phyloP scores from a whole-genome alignment of 371 early-diverging fungal genomes.

The Cokeromyces recurvatus region DNA sequence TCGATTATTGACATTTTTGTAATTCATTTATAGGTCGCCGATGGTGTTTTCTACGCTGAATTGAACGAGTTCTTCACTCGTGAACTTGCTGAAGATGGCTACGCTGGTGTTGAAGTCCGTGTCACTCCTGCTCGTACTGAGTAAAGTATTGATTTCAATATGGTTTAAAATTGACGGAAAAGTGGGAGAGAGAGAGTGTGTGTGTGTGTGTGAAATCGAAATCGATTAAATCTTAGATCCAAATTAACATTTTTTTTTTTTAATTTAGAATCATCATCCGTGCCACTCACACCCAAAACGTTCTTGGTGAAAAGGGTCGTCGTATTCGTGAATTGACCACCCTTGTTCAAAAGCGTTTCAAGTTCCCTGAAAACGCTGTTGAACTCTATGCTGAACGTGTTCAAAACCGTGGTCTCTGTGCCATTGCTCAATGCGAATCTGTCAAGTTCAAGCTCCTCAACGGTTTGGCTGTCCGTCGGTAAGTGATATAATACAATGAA shows the following conservation, averaged over 20 bases:
- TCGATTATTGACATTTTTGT: neutral
- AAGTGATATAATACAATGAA: constrained; percentile 4
- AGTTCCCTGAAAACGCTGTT: constrained; percentile 96
- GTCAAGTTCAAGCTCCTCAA: constrained; percentile 97
- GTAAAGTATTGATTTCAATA: constrained; percentile 29
- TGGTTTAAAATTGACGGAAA: neutral
- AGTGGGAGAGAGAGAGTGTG: neutral
- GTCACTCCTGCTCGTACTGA: constrained; percentile 98
- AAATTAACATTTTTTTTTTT: no score
- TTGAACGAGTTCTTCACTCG: constrained; percentile 98
- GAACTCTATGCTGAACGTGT: constrained; percentile 99
- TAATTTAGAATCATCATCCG: constrained; percentile 88
- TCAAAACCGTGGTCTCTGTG: constrained; percentile 97
- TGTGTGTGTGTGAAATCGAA: neutral
- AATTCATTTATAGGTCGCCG: constrained; percentile 95
- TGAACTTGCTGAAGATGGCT: constrained; percentile 87
- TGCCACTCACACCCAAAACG: constrained; percentile 97
- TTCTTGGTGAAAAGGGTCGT: constrained; percentile 98
- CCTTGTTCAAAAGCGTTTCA: constrained; percentile 98
- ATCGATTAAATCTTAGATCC: no score
- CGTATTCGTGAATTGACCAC: constrained; percentile 98
- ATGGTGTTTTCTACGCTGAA: constrained; percentile 99
- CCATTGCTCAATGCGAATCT: constrained; percentile 98
- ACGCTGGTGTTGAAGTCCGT: constrained; percentile 98
- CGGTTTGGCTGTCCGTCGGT: constrained; percentile 95